phyloP scores from a whole-genome alignment of 495 filamentous ascomycete species.

The Lasiosphaeriaceae sp. region DNA sequence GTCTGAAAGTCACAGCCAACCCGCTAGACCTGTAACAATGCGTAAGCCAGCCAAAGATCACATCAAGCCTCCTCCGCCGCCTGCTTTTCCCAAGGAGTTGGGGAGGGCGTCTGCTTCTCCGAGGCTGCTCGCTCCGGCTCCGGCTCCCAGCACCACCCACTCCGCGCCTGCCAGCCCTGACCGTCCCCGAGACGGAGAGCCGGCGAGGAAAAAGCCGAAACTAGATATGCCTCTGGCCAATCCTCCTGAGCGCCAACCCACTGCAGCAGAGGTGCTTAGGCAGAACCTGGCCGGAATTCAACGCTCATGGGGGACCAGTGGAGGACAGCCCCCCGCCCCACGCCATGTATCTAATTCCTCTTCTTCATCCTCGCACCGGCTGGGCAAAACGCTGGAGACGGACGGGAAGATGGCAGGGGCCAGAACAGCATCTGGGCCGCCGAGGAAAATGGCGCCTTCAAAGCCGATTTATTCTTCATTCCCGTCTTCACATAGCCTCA shows the following conservation, averaged over 20 bases:
- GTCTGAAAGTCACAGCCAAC: background rate
- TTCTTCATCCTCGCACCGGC: background rate
- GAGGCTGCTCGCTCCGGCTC: background rate
- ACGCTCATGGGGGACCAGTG: no score
- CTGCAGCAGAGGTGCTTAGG: background rate
- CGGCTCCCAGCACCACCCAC: constrained; percentile 2
- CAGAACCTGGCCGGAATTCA: background rate
- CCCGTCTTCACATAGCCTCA: background rate
- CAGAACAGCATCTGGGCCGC: background rate
- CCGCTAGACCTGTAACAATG: background rate
- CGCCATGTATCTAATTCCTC: no score
- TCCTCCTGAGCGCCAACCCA: constrained; percentile 1
- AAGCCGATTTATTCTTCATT: background rate
- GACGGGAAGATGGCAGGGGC: background rate
- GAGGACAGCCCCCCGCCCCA: background rate
- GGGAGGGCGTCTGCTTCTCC: background rate
- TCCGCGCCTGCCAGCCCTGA: constrained; percentile 11
- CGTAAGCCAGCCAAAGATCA: background rate
- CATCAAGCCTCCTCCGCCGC: background rate
- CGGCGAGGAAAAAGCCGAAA: constrained; percentile 14
- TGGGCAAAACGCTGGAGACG: background rate
- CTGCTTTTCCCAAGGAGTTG: background rate
- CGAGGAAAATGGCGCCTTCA: constrained; percentile 7
- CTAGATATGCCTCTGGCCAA: constrained; percentile 4
- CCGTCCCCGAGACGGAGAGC: constrained; percentile 2